phyloP scores from a whole-genome alignment of 768 basidiomycete genomes.

The Udeniomyces megalosporus region DNA sequence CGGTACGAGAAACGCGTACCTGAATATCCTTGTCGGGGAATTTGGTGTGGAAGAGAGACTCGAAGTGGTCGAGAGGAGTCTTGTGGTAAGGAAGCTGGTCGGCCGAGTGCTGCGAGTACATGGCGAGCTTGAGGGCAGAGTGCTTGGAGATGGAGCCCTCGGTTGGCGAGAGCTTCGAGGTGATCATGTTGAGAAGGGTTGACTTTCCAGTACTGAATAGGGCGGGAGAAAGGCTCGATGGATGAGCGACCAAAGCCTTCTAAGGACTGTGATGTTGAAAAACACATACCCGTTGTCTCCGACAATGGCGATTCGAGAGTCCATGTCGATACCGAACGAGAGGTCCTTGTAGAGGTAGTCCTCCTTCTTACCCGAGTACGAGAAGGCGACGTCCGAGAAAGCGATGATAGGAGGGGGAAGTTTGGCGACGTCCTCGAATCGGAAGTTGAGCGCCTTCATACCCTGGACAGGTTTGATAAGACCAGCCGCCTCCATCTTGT shows the following conservation, averaged over 20 bases:
- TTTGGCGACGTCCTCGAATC: constrained; percentile 87
- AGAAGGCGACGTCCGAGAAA: constrained; percentile 84
- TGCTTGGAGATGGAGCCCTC: constrained; percentile 84
- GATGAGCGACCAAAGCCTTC: neutral
- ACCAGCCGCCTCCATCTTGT: constrained; percentile 99
- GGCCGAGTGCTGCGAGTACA: constrained; percentile 96
- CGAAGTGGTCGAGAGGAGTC: constrained; percentile 86
- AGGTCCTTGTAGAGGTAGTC: constrained; percentile 78
- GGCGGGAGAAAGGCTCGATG: neutral
- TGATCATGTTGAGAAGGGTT: constrained; percentile 80
- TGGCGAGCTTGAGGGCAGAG: constrained; percentile 76
- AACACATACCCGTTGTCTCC: constrained; percentile 59
- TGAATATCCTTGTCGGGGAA: constrained; percentile 85
- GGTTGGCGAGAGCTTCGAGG: constrained; percentile 55
- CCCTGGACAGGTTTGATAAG: constrained; percentile 79
- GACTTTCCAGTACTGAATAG: constrained; percentile 12
- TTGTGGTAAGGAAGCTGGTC: constrained; percentile 93
- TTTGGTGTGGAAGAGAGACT: constrained; percentile 55
- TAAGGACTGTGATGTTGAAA: neutral
- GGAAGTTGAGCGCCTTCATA: constrained; percentile 61
- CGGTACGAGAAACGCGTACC: constrained; percentile 26
- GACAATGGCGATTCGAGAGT: constrained; percentile 61
- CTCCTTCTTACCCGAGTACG: constrained; percentile 75
- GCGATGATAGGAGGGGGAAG: constrained; percentile 95
- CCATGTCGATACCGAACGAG: constrained; percentile 84